These are phyloP conservation scores for Phellinidium pouzarii DNA, from an alignment of 1,284 basidiomycete species.

Conservation along the genomic window DNA sequence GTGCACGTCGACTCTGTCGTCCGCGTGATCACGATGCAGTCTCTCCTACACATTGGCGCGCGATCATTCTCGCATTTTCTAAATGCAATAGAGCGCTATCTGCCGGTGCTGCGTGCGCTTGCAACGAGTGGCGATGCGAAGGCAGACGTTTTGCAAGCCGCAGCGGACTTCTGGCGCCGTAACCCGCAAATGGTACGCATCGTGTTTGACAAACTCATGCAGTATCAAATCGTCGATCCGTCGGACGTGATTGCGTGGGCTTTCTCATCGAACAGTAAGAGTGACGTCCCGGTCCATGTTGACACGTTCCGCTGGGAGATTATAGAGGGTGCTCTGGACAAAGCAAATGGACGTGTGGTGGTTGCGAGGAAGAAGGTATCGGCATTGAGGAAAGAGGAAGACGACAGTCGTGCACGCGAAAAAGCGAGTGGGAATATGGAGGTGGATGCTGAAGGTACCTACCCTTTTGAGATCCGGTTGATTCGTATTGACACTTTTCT, in stretches of 20 bases:
- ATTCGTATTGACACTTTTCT: conserved; percentile 15
- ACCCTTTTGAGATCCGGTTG: neutral
- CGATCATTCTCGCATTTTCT: conserved; percentile 97
- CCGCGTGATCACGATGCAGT: conserved; percentile 82
- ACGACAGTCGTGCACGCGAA: conserved; percentile 69
- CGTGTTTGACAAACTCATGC: conserved; percentile 96
- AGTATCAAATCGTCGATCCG: conserved; percentile 96
- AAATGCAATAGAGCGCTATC: conserved; percentile 95
- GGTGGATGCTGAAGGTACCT: conserved; percentile 52
- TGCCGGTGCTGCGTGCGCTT: conserved; percentile 78
- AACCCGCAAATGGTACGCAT: conserved; percentile 83
- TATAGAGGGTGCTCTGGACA: conserved; percentile 75
- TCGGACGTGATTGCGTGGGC: conserved; percentile 86
- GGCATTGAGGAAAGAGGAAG: conserved; percentile 77
- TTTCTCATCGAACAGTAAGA: conserved; percentile 47
- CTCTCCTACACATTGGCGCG: conserved; percentile 84
- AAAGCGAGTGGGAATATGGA: conserved; percentile 66
- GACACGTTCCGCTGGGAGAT: conserved; percentile 77
- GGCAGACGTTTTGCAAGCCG: conserved; percentile 63
- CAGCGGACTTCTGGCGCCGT: conserved; percentile 72
- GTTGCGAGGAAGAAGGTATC: conserved; percentile 69
- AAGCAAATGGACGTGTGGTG: conserved; percentile 81
- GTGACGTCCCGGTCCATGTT: conserved; percentile 31
- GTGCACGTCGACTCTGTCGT: conserved; percentile 59
- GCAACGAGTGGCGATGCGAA: conserved; percentile 58